phyloP scores from a whole-genome alignment of 2,329 filamentous ascomycete species.

The Trichocomaceae sp. region DNA sequence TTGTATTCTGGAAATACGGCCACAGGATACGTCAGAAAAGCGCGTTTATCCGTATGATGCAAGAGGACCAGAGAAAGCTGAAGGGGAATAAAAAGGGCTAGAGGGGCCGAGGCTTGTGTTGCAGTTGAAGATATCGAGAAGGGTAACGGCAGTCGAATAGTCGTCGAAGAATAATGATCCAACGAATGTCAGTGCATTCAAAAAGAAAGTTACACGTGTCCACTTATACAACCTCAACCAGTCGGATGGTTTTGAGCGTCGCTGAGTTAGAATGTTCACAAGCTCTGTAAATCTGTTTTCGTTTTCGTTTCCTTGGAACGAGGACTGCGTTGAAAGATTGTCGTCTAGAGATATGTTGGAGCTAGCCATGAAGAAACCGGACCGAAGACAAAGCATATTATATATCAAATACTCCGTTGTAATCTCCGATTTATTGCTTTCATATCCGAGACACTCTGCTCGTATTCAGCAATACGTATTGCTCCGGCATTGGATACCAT shows the following conservation, averaged over 20 bases:
- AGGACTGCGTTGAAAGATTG: no score
- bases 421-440: constrained; percentile 29
- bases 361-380: neutral
- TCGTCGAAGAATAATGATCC: neutral
- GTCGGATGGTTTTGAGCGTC: no score
- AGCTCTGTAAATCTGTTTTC: no score
- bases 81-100: constrained; percentile 36
- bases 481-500: constrained; percentile 71
- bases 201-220: neutral
- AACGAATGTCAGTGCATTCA: neutral
- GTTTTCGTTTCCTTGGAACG: no score
- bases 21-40: constrained; percentile 52
- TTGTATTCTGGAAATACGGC: constrained; percentile 65
- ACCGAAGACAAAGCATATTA: neutral
- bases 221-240: neutral
- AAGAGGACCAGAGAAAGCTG: constrained; percentile 44
- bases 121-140: constrained; percentile 10
- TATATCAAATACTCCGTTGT: neutral
- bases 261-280: no score
- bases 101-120: constrained; percentile 13
- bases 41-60: constrained; percentile 51
- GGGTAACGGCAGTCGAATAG: neutral
- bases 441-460: constrained; percentile 48
- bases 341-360: no score
- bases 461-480: constrained; percentile 65